Conservation (phyloP, 2,329 filamentous ascomycete genomes). For the Periconia sp. region DNA sequence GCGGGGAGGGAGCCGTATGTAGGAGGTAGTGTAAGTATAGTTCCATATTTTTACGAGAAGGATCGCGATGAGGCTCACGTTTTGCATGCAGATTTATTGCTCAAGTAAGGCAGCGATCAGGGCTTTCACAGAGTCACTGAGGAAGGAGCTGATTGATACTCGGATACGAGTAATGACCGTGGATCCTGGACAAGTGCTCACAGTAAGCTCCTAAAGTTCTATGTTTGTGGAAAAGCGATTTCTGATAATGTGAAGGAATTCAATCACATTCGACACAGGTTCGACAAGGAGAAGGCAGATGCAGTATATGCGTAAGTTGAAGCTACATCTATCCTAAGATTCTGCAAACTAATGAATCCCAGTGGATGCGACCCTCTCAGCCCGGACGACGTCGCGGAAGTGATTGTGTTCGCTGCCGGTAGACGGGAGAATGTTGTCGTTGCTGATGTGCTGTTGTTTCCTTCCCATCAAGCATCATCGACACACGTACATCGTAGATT, state of each 20-base stretch:
- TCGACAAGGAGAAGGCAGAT: slow-evolving; percentile 84
- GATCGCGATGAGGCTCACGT: no score
- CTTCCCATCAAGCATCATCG: slow-evolving; percentile 76
- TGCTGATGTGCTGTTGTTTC: slow-evolving; percentile 82
- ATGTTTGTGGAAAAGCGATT: not conserved
- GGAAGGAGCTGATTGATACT: slow-evolving; percentile 80
- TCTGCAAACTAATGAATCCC: slow-evolving; percentile 11
- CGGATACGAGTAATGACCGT: slow-evolving; percentile 83
- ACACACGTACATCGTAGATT: slow-evolving; percentile 6
- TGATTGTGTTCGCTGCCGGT: slow-evolving; percentile 81
- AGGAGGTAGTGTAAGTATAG: slow-evolving; percentile 64
- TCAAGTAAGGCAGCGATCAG: slow-evolving; percentile 88
- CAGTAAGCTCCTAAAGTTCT: slow-evolving; percentile 45
- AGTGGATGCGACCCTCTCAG: slow-evolving; percentile 74
- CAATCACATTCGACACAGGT: slow-evolving; percentile 81
- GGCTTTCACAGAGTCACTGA: slow-evolving; percentile 78
- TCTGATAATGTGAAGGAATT: slow-evolving; percentile 62
- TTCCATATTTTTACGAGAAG: no score
- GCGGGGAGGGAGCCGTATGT: slow-evolving; percentile 83
- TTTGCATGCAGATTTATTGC: slow-evolving; percentile 65
- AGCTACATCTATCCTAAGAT: no score
- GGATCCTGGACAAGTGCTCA: slow-evolving; percentile 90
- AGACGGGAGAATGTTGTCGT: slow-evolving; percentile 86
- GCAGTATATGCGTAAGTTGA: slow-evolving; percentile 73
- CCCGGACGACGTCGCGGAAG: slow-evolving; percentile 86